These are phyloP conservation scores for Saturnispora mendoncae DNA, from an alignment of 805 yeast genomes.

Conservation along the genomic window DNA sequence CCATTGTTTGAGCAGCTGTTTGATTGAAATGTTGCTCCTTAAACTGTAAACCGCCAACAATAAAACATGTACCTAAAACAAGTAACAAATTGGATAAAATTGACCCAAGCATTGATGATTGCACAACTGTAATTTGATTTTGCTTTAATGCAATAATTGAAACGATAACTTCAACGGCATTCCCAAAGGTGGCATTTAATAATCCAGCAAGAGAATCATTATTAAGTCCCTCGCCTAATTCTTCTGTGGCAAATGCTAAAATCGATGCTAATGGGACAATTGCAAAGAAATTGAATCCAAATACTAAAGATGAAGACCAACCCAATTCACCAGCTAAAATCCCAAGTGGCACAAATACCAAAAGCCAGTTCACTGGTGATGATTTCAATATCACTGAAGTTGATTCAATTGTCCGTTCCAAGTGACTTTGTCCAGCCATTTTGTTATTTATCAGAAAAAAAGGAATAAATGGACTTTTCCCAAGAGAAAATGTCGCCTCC, in stretches of 20 bases:
- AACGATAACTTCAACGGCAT: slow-evolving; percentile 94
- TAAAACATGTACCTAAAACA: slow-evolving; percentile 91
- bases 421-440: not conserved
- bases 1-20: slow-evolving; percentile 97
- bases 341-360: slow-evolving; percentile 86
- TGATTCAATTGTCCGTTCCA: not conserved
- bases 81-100: slow-evolving; percentile 79
- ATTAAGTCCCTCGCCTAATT: slow-evolving; percentile 65
- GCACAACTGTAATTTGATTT: slow-evolving; percentile 88
- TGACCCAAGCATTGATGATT: slow-evolving; percentile 95
- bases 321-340: slow-evolving; percentile 55
- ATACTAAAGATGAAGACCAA: slow-evolving; percentile 47
- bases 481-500: too few relatives aligned
- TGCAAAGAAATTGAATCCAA: slow-evolving; percentile 74
- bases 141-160: slow-evolving; percentile 80
- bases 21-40: slow-evolving; percentile 85
- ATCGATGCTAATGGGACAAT: slow-evolving; percentile 89
- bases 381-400: slow-evolving; percentile 17
- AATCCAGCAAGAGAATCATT: slow-evolving; percentile 93
- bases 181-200: slow-evolving; percentile 94
- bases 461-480: not conserved
- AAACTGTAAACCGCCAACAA: slow-evolving; percentile 85
- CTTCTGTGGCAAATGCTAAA: slow-evolving; percentile 89
- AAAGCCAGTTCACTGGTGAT: slow-evolving; percentile 60
- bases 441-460: not conserved